These are phyloP conservation scores for Colletotrichum cuscutae DNA, from an alignment of 2,329 filamentous ascomycete species.

Conservation along the genomic window DNA sequence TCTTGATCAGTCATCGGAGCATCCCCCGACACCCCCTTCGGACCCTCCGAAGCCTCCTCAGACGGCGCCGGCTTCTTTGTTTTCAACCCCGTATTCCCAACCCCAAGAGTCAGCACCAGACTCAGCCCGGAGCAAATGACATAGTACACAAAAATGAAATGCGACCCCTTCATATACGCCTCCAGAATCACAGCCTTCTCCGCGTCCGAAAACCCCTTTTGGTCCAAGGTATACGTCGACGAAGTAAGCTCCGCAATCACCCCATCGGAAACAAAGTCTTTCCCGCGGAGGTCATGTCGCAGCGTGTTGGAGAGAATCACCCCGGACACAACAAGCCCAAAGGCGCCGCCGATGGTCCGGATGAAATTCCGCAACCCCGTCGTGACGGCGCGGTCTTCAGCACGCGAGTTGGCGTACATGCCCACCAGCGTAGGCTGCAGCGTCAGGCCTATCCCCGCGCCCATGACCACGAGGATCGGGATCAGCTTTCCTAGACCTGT, in stretches of 20 bases:
- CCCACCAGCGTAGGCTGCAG: conserved; percentile 51
- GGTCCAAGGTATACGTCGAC: conserved; percentile 38
- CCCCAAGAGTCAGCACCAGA: conserved; percentile 34
- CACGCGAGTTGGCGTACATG: conserved; percentile 48
- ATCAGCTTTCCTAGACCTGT: conserved; percentile 43
- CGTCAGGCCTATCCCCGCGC: conserved; percentile 46
- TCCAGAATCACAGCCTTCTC: conserved; percentile 37
- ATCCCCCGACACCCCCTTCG: not conserved
- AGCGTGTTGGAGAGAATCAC: conserved; percentile 45
- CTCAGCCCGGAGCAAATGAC: conserved; percentile 35
- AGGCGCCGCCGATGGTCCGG: conserved; percentile 49
- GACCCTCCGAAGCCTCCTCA: not conserved
- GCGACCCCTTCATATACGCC: conserved; percentile 44
- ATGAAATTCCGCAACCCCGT: conserved; percentile 52
- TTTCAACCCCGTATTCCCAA: conserved; percentile 39
- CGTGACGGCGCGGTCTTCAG: conserved; percentile 49
- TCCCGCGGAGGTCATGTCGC: conserved; percentile 28
- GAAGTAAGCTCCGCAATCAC: conserved; percentile 40
- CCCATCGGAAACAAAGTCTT: conserved; percentile 19
- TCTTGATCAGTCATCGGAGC: not conserved
- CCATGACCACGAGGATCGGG: conserved; percentile 45
- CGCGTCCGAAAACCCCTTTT: conserved; percentile 34
- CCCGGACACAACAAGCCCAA: too few relatives aligned
- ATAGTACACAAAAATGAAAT: conserved; percentile 42
- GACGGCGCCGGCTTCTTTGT: conserved; percentile 21